Percentiles rank a stretch among this genome's conserved stretches.
Conservation (phyloP, 2,329 filamentous ascomycete species). For the Apiospora aurea region DNA sequence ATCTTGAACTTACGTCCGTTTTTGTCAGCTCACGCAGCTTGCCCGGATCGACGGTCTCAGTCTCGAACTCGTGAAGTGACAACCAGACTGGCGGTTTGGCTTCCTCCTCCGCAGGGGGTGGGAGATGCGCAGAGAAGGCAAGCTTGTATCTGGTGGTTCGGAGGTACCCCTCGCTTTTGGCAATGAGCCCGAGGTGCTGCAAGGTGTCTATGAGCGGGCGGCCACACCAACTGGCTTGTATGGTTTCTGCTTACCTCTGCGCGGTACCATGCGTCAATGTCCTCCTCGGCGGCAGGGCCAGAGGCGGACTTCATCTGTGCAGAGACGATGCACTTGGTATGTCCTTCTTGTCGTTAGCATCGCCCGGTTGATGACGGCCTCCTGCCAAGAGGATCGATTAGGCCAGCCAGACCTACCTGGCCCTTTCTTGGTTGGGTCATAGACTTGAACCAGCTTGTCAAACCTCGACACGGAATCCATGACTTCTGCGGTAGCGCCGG, state of each 20-base stretch:
- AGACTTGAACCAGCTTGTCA: conserved; percentile 35
- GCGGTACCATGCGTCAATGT: conserved; percentile 36
- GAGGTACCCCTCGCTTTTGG: conserved; percentile 32
- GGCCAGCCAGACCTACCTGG: conserved; percentile 29
- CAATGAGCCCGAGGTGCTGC: conserved; percentile 31
- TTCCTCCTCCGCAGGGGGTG: conserved; percentile 25
- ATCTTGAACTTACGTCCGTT: not conserved
- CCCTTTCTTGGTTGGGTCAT: conserved; percentile 34
- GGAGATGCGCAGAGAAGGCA: conserved; percentile 22
- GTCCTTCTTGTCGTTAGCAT: conserved; percentile 25
- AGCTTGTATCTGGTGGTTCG: conserved; percentile 36
- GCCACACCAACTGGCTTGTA: not conserved
- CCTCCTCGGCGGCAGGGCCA: conserved; percentile 27
- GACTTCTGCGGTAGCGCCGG: conserved; percentile 34
- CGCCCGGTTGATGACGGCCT: not conserved
- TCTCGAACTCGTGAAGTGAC: conserved; percentile 27
- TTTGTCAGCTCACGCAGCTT: conserved; percentile 26
- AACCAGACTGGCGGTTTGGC: conserved; percentile 33
- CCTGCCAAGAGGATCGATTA: not conserved
- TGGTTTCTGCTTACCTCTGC: conserved; percentile 31
- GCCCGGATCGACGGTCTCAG: conserved; percentile 25
- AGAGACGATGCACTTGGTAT: conserved; percentile 32
- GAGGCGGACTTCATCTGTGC: conserved; percentile 30
- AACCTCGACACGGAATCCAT: conserved; percentile 34
- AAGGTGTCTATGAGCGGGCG: not conserved